phyloP scores from a whole-genome alignment of 441 rosid species.

The Euphorbia schlechtendalii region DNA sequence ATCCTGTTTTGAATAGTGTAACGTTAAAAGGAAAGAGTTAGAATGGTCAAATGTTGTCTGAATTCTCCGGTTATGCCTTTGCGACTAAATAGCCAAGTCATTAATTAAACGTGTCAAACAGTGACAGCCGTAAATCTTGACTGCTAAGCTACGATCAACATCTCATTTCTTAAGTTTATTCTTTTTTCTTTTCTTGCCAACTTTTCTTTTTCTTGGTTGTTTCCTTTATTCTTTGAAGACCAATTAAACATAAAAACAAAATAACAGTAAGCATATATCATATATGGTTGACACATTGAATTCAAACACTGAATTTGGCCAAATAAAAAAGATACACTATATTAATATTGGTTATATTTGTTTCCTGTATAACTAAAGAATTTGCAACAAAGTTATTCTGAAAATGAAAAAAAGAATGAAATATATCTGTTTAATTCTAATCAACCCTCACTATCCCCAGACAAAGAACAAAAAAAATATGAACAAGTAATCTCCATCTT shows the following conservation, averaged over 20 bases:
- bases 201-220: neutral
- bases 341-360: neutral
- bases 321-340: neutral
- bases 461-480: conserved; percentile 20
- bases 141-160: conserved; percentile 12
- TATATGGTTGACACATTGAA: neutral
- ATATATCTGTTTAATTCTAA: conserved; percentile 19
- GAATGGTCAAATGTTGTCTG: neutral
- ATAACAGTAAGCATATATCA: neutral
- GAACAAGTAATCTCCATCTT: conserved; percentile 23
- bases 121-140: conserved; percentile 40
- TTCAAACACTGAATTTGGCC: neutral
- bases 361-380: conserved; percentile 15
- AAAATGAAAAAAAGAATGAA: conserved; percentile 22
- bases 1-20: too few species aligned
- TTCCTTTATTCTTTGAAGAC: neutral
- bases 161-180: neutral
- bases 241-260: neutral
- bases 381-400: conserved; percentile 12
- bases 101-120: conserved; percentile 30
- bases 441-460: conserved; percentile 3
- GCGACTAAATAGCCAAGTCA: neutral
- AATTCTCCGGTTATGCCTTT: neutral
- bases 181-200: neutral
- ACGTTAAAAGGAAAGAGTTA: neutral